Percentiles rank a stretch among this genome's conserved stretches.
These are phyloP conservation scores for Komagataella pseudopastoris DNA, from an alignment of 805 yeast genomes.

Conservation along the genomic window DNA sequence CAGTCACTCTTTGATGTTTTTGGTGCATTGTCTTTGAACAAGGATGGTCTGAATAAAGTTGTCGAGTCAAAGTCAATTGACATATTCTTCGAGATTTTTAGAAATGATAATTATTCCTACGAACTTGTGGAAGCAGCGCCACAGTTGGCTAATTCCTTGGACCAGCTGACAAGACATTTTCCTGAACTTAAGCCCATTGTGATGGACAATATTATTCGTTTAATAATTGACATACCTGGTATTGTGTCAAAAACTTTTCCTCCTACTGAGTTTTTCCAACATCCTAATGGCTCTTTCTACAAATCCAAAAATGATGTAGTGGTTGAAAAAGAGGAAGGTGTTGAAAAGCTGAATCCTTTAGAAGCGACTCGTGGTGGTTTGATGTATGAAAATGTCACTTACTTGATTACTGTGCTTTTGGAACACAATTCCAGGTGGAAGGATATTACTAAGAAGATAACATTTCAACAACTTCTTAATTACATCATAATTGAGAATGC, in stretches of 20 bases:
- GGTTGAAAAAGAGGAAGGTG: constrained; percentile 25
- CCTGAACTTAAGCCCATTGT: constrained; percentile 56
- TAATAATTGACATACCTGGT: constrained; percentile 32
- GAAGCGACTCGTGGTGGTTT: constrained; percentile 32
- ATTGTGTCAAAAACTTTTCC: constrained; percentile 19
- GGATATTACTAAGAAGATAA: constrained; percentile 21
- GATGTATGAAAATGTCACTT: constrained; percentile 34
- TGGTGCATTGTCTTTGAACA: constrained; percentile 73
- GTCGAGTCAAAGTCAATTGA: constrained; percentile 22
- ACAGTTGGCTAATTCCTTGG: constrained; percentile 54
- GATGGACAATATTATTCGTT: constrained; percentile 26
- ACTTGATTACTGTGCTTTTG: constrained; percentile 36
- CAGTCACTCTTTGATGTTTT: constrained; percentile 57
- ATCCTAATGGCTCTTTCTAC: constrained; percentile 25
- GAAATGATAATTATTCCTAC: constrained; percentile 33
- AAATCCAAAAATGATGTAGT: constrained; percentile 25
- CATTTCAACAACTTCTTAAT: constrained; percentile 30
- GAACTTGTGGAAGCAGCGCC: constrained; percentile 42
- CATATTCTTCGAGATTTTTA: constrained; percentile 36
- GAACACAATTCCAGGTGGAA: constrained; percentile 38
- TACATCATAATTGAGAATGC: constrained; percentile 35
- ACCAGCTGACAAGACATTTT: constrained; percentile 75
- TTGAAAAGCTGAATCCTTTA: constrained; percentile 33
- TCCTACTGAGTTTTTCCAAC: constrained; percentile 30
- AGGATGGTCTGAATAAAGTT: constrained; percentile 52